Percentiles rank a stretch among this genome's conserved stretches.
These are phyloP conservation scores for Sarocladium brachiariae DNA, from an alignment of 2,329 filamentous ascomycete species.

Conservation along the genomic window DNA sequence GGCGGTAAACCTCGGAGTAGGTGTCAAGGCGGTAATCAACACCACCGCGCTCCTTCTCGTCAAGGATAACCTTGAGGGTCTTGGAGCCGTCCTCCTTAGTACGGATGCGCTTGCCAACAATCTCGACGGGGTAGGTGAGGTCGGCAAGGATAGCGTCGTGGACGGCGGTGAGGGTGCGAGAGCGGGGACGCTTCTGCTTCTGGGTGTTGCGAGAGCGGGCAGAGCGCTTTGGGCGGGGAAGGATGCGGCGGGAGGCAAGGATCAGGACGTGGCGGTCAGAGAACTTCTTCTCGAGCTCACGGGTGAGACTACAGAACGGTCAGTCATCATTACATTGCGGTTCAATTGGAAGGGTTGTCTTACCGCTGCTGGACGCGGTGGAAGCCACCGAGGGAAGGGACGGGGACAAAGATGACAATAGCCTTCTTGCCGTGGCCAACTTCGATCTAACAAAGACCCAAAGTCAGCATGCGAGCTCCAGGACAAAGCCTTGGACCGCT, in stretches of 20 bases:
- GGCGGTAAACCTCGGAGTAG: constrained; percentile 99
- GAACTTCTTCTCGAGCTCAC: constrained; percentile 99
- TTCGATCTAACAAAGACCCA: constrained; percentile 79
- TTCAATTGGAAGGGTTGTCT: constrained; percentile 28
- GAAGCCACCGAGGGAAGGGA: constrained; percentile 96
- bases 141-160: constrained; percentile 98
- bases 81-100: constrained; percentile 99
- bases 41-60: constrained; percentile 99
- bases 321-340: constrained; percentile 12
- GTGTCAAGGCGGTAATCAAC: constrained; percentile 99
- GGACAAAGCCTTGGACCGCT: constrained; percentile 65
- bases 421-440: constrained; percentile 99
- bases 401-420: constrained; percentile 99
- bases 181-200: constrained; percentile 98
- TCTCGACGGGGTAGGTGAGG: constrained; percentile 99
- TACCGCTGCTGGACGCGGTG: constrained; percentile 99
- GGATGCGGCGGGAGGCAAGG: constrained; percentile 96
- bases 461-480: constrained; percentile 74
- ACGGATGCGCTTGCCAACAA: constrained; percentile 96
- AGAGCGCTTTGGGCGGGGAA: constrained; percentile 97
- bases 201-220: constrained; percentile 92
- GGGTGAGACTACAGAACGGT: constrained; percentile 73
- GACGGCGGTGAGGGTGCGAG: constrained; percentile 94
- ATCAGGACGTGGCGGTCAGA: constrained; percentile 99
- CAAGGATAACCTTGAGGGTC: constrained; percentile 96